Conservation (phyloP, 805 yeast genomes). For the Saccharomycopsis sp. region DNA sequence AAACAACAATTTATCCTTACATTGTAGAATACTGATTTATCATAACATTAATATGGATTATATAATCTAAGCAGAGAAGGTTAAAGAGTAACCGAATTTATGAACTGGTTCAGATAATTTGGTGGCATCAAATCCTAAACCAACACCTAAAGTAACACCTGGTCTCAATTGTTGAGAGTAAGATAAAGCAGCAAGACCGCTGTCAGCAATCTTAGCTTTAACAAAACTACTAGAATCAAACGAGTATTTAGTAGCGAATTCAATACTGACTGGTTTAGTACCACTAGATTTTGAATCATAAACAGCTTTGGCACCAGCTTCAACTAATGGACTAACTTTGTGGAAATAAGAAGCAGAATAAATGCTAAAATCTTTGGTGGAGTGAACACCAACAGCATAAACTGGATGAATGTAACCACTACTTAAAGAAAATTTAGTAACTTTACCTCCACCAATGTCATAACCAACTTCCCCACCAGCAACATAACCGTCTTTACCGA, state of each 20-base stretch:
- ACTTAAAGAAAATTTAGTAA: slow-evolving; percentile 89
- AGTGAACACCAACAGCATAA: slow-evolving; percentile 65
- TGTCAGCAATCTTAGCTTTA: slow-evolving; percentile 95
- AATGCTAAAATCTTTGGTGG: slow-evolving; percentile 77
- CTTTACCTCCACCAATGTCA: slow-evolving; percentile 86
- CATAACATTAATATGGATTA: background rate
- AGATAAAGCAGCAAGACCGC: slow-evolving; percentile 87
- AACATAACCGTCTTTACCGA: slow-evolving; percentile 93
- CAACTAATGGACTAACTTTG: slow-evolving; percentile 81
- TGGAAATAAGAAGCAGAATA: slow-evolving; percentile 96
- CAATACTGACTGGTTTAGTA: slow-evolving; percentile 78
- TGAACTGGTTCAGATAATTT: slow-evolving; percentile 92
- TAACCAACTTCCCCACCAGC: slow-evolving; percentile 97
- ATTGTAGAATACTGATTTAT: too few relatives aligned
- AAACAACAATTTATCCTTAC: too few relatives aligned
- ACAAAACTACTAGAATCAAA: slow-evolving; percentile 83
- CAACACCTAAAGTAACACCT: slow-evolving; percentile 94
- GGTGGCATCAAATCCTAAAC: slow-evolving; percentile 94
- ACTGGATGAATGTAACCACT: slow-evolving; percentile 85
- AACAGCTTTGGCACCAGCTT: slow-evolving; percentile 97
- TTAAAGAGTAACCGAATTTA: slow-evolving; percentile 91
- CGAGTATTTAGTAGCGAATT: slow-evolving; percentile 90
- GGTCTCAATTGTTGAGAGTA: slow-evolving; percentile 93
- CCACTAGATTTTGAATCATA: slow-evolving; percentile 75
- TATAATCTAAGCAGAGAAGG: slow-evolving; percentile 70